Evolutionary conservation across 345 rosid genomes (phyloP), one percentile per base, ranked within the genome.

Genomic region (Pistacia integerrima): DNA sequence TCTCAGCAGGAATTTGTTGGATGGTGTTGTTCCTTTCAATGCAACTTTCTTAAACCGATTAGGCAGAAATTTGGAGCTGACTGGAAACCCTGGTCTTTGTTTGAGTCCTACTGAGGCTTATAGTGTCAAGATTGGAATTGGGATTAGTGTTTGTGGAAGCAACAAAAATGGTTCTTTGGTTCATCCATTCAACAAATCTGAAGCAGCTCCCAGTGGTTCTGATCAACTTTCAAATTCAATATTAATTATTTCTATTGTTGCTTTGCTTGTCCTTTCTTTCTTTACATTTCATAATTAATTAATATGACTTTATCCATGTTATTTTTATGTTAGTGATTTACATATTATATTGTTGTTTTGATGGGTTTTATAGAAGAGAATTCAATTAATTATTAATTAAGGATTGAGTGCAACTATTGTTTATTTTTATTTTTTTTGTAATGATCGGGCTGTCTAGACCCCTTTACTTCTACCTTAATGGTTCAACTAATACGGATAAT

Each of bases 51-150:
- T 90, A 10, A 87, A 82, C 79, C 79, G 94, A 72, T 55, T 91
- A 8, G 91, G 97, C 61, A 88, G 82, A 85, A 94, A 92, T 73
- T 82, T 94, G 93, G 98, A 94, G 67, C 89, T 94, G 17, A 86
- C 89, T 70, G 94, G 89, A 60, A 94, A 94, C 78, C 85, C 91
- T 68, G 91, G 90, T 28, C 97, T 94, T 67, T 94, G 98, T 81
- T 74, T 92, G 81, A 88, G 85, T 52, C 89, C 93, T 20, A 71
- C 87, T 57, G 97, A 89, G 70, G 90, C 87, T 51, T 74, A 71
- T 12, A 77, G 86, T 82, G 88, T 86, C 46, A 88, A 90, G 83
- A 82, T 88, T 52, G 98, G 97, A 3, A 82, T 86, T 36, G 98
- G 97, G 4, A 92, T 90, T 73, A 51, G 67, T 67, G 76, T 85